Base-by-base conservation (phyloP, 371 early-diverging fungal species). In the Syncephalastrum racemosum region DNA sequence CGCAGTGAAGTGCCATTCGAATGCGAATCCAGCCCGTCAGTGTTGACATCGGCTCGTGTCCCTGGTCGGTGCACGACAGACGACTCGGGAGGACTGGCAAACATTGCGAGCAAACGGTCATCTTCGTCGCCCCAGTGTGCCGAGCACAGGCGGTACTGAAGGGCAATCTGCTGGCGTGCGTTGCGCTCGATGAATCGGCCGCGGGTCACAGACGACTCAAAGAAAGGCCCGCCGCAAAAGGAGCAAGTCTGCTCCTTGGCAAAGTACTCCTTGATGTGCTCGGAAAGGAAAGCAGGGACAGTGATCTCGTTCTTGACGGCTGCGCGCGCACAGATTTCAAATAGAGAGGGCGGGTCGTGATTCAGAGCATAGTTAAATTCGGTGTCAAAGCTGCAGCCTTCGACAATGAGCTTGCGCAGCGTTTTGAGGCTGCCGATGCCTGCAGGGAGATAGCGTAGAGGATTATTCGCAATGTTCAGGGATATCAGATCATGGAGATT, bases 201-300 rank as follows among this genome's bases (percentile, higher is more conserved):
- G 3, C 92, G 80, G 12, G 69, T 74, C 13, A 81, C 79, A 66
- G 55, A 85, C 0, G 75, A 70, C n/a, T 91, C 87, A 70, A 95
- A 92, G 58, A 83, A 90, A 7, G 97, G 95, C 0, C 94, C 95
- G 16, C 76, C 75, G 65, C 97, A 97, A 68, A 88, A 92, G 6
- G 91, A 77, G 70, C 97, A 97, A 18, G 69, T 67, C 46, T 86
- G 74, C 2, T 81, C 85, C 14, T 77, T 75, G 14, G 74, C 68
- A n/a, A 95, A 63, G 63, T 90, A 92, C 24, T 80, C 71, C 61
- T 84, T 80, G 18, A 93, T 53, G 25, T 82, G 71, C 19, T 72
- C 73, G 10, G 84, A 65, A 10, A 85, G 62, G 57, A 71, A 60
- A 22, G 67, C 50, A 1, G 81, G 83, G 19, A 92, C 64, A 4